A percentile compares a stretch with the other conserved stretches of the same genome.
Conservation (phyloP, 2,329 filamentous ascomycete genomes). For the Knoxdaviesia capensis region DNA sequence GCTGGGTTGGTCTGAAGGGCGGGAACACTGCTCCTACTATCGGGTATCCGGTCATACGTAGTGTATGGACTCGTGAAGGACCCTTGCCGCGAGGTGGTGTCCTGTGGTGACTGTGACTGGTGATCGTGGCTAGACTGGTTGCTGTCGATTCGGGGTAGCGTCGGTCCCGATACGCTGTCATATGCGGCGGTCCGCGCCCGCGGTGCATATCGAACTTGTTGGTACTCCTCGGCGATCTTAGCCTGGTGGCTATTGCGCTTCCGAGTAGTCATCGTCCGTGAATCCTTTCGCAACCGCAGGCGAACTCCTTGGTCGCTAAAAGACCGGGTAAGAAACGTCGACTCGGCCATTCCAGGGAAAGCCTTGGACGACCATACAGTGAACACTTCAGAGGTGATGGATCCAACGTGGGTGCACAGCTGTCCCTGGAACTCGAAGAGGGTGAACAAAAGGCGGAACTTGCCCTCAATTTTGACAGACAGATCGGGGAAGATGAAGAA, state of each 20-base stretch:
- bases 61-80: conserved; percentile 3
- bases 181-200: conserved; percentile 5
- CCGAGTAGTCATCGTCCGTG: conserved; percentile 32
- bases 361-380: conserved; percentile 44
- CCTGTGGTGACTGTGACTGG: conserved; percentile 4
- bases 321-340: conserved; percentile 58
- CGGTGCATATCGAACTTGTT: conserved; percentile 1
- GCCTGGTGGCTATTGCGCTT: conserved; percentile 18
- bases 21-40: conserved; percentile 1
- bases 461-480: conserved; percentile 55
- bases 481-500: conserved; percentile 88
- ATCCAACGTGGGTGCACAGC: conserved; percentile 13
- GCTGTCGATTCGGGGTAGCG: conserved; percentile 3
- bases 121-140: conserved; percentile 1
- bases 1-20: not conserved
- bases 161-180: conserved; percentile 1
- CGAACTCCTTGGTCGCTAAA: conserved; percentile 80
- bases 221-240: conserved; percentile 6
- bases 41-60: conserved; percentile 1
- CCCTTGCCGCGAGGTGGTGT: conserved; percentile 3
- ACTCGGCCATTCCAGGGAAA: conserved; percentile 64
- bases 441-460: conserved; percentile 54
- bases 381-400: conserved; percentile 44
- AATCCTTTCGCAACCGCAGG: conserved; percentile 65
- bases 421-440: conserved; percentile 36